Evolutionary conservation across 2,329 filamentous ascomycete species (phyloP), one percentile per base, ranked within the genome.

Genomic region (Cryphonectria carpinicola): DNA sequence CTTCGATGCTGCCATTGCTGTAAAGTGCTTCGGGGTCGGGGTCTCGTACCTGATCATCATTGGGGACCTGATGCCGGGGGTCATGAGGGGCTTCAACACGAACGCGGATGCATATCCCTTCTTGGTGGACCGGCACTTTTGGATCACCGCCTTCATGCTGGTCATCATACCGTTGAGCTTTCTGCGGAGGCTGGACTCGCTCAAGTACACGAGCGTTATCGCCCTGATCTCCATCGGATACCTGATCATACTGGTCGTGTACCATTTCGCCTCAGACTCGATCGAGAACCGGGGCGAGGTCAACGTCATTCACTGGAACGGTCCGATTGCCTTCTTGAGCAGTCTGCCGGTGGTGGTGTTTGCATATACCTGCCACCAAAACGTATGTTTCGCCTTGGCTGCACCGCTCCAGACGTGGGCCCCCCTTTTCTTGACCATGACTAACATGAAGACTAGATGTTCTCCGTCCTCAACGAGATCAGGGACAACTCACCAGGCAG

Each of bases 21-120:
- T 99, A 78, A 99, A 99, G 80, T 99, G 96, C 81, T 99, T 99
- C 79, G 96, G 96, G 52, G 96, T 99, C 13, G 96, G 93, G 32
- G 93, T 98, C 71, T 98, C 94, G 76, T 99, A 99, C 82, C 88
- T 99, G 76, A 99, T 99, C 78, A 98, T 99, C 77, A 98, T 99
- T 76, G 96, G 96, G 66, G 96, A 99, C 80, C 84, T 99, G 73
- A 99, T 99, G 96, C 96, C 96, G 0, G 95, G 94, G 54, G 96
- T 99, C 13, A 90, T 96, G 35, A 84, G 89, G 72, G 96, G 95
- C 5, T 95, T 99, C 80, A 88, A 89, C 72, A 86, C 88, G 64
- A 83, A 85, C 65, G 87, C 88, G 28, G 88, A 86, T 25, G 85
- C 88, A 2, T 83, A 92, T 61, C 87, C 89, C 1, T 98, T 95